Evolutionary conservation across 495 filamentous ascomycete species (phyloP), one percentile per base, ranked within the genome.

Genomic region (Trichocladium uniseriatum): DNA sequence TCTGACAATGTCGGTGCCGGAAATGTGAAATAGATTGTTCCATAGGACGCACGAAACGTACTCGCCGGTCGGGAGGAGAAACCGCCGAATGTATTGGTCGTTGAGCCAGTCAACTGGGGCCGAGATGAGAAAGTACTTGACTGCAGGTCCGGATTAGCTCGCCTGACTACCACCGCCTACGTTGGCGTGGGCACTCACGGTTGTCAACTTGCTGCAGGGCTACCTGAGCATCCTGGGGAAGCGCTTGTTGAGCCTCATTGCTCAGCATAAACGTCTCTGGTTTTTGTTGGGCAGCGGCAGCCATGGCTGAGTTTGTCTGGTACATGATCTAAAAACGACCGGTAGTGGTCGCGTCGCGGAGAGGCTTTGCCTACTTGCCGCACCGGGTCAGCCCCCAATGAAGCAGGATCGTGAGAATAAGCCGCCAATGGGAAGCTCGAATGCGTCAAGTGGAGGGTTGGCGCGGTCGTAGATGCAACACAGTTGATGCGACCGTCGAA

Each of bases 91-190:
- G 59, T 95, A 90, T 69, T 97, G 92, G 64, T 97, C 94, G 9
- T 81, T 84, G 54, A 83, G 84, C 92, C 92, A 98, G 75, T 98
- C 94, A 43, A 98, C 92, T 22, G 92, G 92, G 28, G 92, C 92
- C 15, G 92, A 97, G 51, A 98, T 89, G 67, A 98, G 87, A 74
- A 98, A 98, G 68, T 97, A 98, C 81, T 98, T 98, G 63, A 98
- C 92, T 98, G 61, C 16, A 44, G 14, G 34, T 22, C 1, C 22
- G 10, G 19, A 32, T 64, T 58, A 57, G 29, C 29, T 14, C 15
- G 6, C 29, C 11, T 6, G 14, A 9, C n/a, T n/a, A 9, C 14
- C 15, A 18, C 29, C 14, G 28, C 7, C 15, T 2, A 6, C 18
- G 18, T 8, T 24, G 15, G 36, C 21, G 24, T 28, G 35, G 32